These are phyloP conservation scores for Dactylellina drechsleri DNA, from an alignment of 2,329 filamentous ascomycete genomes.

Conservation along the genomic window DNA sequence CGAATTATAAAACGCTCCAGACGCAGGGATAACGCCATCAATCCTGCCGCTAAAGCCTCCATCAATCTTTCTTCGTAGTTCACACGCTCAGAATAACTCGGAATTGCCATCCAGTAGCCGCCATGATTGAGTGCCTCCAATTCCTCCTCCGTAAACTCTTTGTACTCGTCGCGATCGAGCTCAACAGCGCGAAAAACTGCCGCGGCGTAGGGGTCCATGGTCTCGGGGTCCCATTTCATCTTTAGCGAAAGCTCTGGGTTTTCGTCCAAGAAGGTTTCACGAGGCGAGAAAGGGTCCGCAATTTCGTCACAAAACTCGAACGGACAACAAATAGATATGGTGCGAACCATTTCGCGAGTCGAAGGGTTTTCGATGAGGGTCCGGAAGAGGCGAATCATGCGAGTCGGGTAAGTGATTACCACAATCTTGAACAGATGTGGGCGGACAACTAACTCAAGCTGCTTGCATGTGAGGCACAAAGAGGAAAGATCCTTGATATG, in stretches of 20 bases:
- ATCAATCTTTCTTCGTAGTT: constrained; percentile 36
- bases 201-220: constrained; percentile 34
- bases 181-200: constrained; percentile 18
- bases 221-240: constrained; percentile 36
- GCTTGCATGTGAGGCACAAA: constrained; percentile 43
- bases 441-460: constrained; percentile 5
- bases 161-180: constrained; percentile 38
- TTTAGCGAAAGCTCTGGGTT: constrained; percentile 36
- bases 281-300: constrained; percentile 32
- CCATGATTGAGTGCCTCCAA: constrained; percentile 27
- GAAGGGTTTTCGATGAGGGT: constrained; percentile 36
- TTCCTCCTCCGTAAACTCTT: constrained; percentile 40
- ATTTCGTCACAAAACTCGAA: constrained; percentile 16
- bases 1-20: constrained; percentile 22
- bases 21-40: constrained; percentile 18
- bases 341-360: constrained; percentile 28
- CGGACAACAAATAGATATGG: constrained; percentile 34
- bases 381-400: constrained; percentile 44
- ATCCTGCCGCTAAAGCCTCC: constrained; percentile 25
- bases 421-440: constrained; percentile 25
- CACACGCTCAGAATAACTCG: constrained; percentile 24
- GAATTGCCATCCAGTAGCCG: constrained; percentile 41
- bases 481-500: constrained; percentile 26
- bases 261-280: constrained; percentile 45
- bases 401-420: constrained; percentile 39